Percentiles rank a stretch among this genome's conserved stretches.
phyloP scores from a whole-genome alignment of 2,329 filamentous ascomycete species.

The Talaromyces sp. region DNA sequence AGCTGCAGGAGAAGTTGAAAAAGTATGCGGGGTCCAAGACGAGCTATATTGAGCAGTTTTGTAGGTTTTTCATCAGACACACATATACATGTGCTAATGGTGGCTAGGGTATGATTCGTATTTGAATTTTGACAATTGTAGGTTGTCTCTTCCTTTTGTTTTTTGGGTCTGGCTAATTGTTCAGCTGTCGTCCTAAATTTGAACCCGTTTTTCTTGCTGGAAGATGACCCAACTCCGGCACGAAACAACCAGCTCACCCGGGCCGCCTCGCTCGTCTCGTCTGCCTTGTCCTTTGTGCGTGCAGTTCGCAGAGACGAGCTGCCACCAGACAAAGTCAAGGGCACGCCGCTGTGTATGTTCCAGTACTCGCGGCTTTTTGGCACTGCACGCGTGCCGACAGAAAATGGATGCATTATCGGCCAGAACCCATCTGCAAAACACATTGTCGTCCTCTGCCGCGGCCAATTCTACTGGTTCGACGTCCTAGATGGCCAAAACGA shows the following conservation, averaged over 20 bases:
- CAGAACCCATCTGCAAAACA: constrained; percentile 93
- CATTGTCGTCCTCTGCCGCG: constrained; percentile 85
- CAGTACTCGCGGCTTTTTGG: constrained; percentile 95
- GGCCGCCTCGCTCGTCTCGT: constrained; percentile 85
- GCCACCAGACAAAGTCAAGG: constrained; percentile 78
- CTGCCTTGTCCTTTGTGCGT: constrained; percentile 84
- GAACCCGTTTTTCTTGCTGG: constrained; percentile 95
- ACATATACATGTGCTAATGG: constrained; percentile 2
- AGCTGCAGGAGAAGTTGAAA: constrained; percentile 82
- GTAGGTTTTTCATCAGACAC: constrained; percentile 53
- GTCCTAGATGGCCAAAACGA: constrained; percentile 92
- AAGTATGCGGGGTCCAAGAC: constrained; percentile 85
- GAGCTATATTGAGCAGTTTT: constrained; percentile 98
- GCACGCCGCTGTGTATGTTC: constrained; percentile 91
- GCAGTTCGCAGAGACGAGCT: constrained; percentile 91
- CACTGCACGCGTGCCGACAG: constrained; percentile 87
- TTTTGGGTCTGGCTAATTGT: constrained; percentile 8
- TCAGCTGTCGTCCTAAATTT: constrained; percentile 84
- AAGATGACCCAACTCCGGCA: constrained; percentile 94
- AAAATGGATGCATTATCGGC: constrained; percentile 91
- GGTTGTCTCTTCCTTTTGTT: constrained; percentile 16
- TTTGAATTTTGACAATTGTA: constrained; percentile 87
- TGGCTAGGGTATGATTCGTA: constrained; percentile 94
- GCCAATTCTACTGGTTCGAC: constrained; percentile 99
- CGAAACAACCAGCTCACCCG: constrained; percentile 95